Conservation (phyloP, 805 yeast genomes). For the Saccharomyces cerevisiae region DNA sequence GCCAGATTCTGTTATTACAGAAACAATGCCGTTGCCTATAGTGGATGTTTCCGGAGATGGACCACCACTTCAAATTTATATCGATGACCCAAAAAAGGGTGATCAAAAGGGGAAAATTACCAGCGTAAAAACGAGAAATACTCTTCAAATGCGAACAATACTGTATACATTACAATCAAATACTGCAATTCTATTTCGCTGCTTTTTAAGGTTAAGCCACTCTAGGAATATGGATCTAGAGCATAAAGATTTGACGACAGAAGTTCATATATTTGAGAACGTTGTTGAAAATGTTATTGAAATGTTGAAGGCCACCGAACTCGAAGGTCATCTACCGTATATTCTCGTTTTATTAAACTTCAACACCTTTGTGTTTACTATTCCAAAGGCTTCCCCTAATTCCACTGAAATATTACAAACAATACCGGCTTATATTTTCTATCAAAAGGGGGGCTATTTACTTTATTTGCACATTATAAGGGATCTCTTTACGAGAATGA, state of each 20-base stretch:
- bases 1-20: constrained; percentile 39
- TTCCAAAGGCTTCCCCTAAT: constrained; percentile 24
- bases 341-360: constrained; percentile 33
- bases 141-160: constrained; percentile 47
- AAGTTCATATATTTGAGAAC: constrained; percentile 36
- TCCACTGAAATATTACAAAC: constrained; percentile 30
- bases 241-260: constrained; percentile 32
- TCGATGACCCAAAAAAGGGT: constrained; percentile 35
- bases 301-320: constrained; percentile 21
- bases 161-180: constrained; percentile 41
- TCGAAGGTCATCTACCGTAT: constrained; percentile 23
- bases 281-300: constrained; percentile 22
- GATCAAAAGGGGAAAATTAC: constrained; percentile 36
- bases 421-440: constrained; percentile 38
- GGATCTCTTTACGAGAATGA: constrained; percentile 17
- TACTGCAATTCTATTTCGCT: constrained; percentile 35
- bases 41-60: constrained; percentile 27
- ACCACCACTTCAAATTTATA: constrained; percentile 37
- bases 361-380: constrained; percentile 30
- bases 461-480: constrained; percentile 16
- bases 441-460: constrained; percentile 43
- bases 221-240: constrained; percentile 30
- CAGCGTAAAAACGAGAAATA: constrained; percentile 54
- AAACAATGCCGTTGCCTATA: constrained; percentile 30
- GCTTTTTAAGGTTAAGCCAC: constrained; percentile 39